phyloP scores from a whole-genome alignment of 202 grass and related monocot genomes.

The Alloteropsis angusta region DNA sequence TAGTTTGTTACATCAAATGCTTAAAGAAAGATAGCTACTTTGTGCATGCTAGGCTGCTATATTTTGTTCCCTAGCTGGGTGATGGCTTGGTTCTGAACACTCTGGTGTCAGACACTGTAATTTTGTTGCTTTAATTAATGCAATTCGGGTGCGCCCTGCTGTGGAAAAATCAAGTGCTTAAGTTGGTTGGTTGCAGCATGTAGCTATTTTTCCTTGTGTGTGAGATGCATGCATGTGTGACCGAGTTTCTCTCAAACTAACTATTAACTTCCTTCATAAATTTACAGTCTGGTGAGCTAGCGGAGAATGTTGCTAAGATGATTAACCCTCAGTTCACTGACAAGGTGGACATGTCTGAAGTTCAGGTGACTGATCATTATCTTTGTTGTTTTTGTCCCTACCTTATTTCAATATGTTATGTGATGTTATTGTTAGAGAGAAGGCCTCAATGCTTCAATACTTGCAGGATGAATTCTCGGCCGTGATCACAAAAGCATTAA shows the following conservation, averaged over 20 bases:
- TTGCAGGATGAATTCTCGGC: conserved; percentile 92
- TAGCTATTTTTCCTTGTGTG: not conserved
- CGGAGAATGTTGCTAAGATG: conserved; percentile 94
- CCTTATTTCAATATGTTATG: not conserved
- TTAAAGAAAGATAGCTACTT: not conserved
- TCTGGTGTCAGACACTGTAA: no score
- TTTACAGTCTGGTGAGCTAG: conserved; percentile 82
- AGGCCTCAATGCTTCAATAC: conserved; percentile 11
- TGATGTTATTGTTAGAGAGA: conserved; percentile 14
- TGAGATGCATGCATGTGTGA: not conserved
- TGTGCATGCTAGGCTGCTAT: no score
- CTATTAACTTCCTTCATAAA: conserved; percentile 20
- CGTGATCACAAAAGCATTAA: conserved; percentile 88
- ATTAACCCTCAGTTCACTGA: conserved; percentile 77
- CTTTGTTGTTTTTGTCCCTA: conserved; percentile 11
- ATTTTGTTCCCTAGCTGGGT: no score
- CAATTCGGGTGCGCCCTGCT: no score
- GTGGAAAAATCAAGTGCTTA: not conserved
- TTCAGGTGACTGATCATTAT: conserved; percentile 57
- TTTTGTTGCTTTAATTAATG: no score
- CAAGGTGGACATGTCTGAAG: conserved; percentile 96
- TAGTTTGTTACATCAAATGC: not conserved
- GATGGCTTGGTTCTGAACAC: no score
- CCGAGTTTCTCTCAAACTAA: not conserved
- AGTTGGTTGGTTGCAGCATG: conserved; percentile 9